Evolutionary conservation across 2,329 filamentous ascomycete genomes (phyloP).

Genomic region (Curvularia spicifera): DNA sequence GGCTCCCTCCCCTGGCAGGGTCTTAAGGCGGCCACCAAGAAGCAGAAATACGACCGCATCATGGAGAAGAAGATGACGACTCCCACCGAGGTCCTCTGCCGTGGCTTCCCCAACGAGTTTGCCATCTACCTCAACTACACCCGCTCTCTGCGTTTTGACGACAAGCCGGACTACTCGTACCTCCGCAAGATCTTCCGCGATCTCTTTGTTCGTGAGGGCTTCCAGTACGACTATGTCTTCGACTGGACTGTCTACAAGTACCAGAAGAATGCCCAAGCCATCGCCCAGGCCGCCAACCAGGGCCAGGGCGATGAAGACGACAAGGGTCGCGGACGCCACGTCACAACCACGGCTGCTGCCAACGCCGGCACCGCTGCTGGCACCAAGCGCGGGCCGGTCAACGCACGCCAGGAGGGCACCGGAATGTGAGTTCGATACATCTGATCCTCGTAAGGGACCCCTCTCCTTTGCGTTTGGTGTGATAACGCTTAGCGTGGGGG

Average conservation of each 20-base stretch:
- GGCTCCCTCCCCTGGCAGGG: conserved; percentile 99
- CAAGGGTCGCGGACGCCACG: conserved; percentile 66
- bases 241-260: conserved; percentile 99
- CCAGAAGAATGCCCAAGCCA: conserved; percentile 98
- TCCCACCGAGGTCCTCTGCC: conserved; percentile 96
- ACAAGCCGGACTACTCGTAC: conserved; percentile 99
- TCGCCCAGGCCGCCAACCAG: conserved; percentile 77
- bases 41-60: conserved; percentile 99
- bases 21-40: conserved; percentile 97
- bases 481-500: conserved; percentile 76
- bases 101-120: conserved; percentile 98
- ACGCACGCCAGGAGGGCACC: conserved; percentile 82
- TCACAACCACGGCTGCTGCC: conserved; percentile 68
- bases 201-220: conserved; percentile 96
- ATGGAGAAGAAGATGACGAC: conserved; percentile 99
- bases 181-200: conserved; percentile 99
- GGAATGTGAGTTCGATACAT: conserved; percentile 92
- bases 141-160: conserved; percentile 95
- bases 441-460: conserved; percentile 87
- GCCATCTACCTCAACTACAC: conserved; percentile 99
- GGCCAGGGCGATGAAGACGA: conserved; percentile 74
- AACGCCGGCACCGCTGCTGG: conserved; percentile 67
- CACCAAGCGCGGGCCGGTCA: conserved; percentile 73
- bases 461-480: conserved; percentile 85
- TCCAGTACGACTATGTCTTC: conserved; percentile 99